phyloP scores from a whole-genome alignment of 2,329 filamentous ascomycete species.

The Sclerotinia subarctica region DNA sequence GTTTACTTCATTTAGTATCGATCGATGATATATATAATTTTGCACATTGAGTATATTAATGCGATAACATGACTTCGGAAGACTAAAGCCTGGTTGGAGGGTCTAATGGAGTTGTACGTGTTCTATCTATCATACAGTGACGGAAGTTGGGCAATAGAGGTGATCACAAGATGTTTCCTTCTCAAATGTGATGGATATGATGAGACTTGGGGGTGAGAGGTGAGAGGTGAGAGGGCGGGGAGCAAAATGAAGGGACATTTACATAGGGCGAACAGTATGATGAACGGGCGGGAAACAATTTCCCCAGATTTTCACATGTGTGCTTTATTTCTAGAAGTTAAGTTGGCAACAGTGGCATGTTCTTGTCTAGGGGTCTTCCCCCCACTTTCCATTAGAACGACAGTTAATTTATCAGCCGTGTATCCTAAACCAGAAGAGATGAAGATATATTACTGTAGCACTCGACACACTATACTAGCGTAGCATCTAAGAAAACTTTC shows the following conservation, averaged over 20 bases:
- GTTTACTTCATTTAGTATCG: not conserved
- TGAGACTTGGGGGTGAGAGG: not conserved
- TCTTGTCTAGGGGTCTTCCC: not conserved
- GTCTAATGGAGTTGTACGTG: not conserved
- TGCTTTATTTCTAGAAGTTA: not conserved
- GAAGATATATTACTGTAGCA: slow-evolving; percentile 10
- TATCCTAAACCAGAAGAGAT: not conserved
- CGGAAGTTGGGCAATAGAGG: not conserved
- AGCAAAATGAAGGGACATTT: not conserved
- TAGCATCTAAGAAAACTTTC: not conserved
- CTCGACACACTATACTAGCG: not conserved
- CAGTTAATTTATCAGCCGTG: not conserved
- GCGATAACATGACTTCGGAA: not conserved
- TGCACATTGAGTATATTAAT: not conserved
- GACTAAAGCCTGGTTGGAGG: slow-evolving; percentile 7
- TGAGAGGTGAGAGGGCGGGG: too few species aligned
- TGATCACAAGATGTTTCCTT: slow-evolving; percentile 1
- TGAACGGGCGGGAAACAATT: not conserved
- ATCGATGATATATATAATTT: not conserved
- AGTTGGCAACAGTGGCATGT: not conserved
- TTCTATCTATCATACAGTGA: not conserved
- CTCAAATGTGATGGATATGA: not conserved
- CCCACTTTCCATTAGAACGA: not conserved
- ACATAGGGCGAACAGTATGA: not conserved
- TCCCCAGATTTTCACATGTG: slow-evolving; percentile 5